These are phyloP conservation scores for Dothistroma pini DNA, from an alignment of 2,329 filamentous ascomycete genomes.

Conservation along the genomic window DNA sequence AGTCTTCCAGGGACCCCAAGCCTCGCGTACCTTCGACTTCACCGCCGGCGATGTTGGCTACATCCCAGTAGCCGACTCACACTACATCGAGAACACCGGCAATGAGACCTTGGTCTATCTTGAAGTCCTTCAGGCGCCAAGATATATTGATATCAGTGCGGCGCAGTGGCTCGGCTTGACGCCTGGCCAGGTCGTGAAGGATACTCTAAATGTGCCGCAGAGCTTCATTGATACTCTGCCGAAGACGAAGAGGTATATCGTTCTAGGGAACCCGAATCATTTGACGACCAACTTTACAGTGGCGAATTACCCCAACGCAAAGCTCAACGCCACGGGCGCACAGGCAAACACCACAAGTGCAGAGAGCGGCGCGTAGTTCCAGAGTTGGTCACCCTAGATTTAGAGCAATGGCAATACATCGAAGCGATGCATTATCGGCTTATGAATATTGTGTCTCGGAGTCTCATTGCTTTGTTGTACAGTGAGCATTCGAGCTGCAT, in stretches of 20 bases:
- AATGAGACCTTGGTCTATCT: slow-evolving; percentile 55
- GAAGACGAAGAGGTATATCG: slow-evolving; percentile 38
- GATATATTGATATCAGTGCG: slow-evolving; percentile 52
- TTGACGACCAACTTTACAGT: slow-evolving; percentile 36
- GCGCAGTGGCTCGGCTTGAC: slow-evolving; percentile 56
- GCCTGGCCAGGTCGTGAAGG: slow-evolving; percentile 37
- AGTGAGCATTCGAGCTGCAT: too few relatives aligned
- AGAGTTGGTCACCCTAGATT: not conserved
- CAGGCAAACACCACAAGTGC: not conserved
- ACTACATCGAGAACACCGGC: slow-evolving; percentile 61
- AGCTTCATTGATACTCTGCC: slow-evolving; percentile 32
- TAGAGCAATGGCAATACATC: not conserved
- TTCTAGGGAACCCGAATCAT: slow-evolving; percentile 37
- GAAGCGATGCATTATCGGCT: not conserved
- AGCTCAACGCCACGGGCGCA: not conserved
- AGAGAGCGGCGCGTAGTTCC: not conserved
- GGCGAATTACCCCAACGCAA: not conserved
- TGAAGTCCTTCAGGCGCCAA: slow-evolving; percentile 54
- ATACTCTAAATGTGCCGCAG: slow-evolving; percentile 22
- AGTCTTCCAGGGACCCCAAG: slow-evolving; percentile 50
- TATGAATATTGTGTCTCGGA: not conserved
- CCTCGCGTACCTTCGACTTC: slow-evolving; percentile 46
- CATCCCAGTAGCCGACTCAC: slow-evolving; percentile 51
- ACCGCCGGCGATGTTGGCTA: slow-evolving; percentile 55
- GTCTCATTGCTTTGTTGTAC: not conserved